Evolutionary conservation across 225 moss, liverwort and hornwort genomes (phyloP).

Genomic region (Anthoceros angustus): DNA sequence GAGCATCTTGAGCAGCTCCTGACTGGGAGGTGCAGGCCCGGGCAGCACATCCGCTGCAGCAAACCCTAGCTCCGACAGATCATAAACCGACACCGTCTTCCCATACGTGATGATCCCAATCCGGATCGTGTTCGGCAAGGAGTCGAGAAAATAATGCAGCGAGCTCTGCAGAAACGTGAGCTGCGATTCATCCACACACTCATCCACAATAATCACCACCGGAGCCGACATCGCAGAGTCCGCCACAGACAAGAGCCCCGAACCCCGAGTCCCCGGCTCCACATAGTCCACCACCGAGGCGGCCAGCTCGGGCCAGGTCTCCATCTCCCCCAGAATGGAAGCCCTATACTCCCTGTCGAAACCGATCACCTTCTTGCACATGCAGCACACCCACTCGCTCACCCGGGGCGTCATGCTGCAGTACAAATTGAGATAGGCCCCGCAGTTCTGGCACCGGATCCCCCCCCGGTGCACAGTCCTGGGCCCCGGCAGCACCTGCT

Average conservation of each 20-base stretch:
- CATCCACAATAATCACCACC: constrained; percentile 73
- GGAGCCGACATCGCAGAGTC: constrained; percentile 91
- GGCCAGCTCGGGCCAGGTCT: constrained; percentile 80
- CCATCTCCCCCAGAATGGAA: constrained; percentile 49
- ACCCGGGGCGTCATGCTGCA: constrained; percentile 55
- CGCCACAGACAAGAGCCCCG: constrained; percentile 84
- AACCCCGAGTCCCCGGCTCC: constrained; percentile 72
- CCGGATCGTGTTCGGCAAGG: constrained; percentile 56
- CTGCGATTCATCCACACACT: constrained; percentile 77
- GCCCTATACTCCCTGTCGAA: constrained; percentile 69
- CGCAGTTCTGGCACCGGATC: constrained; percentile 72
- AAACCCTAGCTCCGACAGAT: constrained; percentile 59
- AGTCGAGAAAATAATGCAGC: constrained; percentile 74
- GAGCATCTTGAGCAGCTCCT: constrained; percentile 80
- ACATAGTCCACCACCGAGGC: constrained; percentile 92
- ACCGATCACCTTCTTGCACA: constrained; percentile 78
- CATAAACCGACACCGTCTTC: constrained; percentile 71
- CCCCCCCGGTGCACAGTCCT: constrained; percentile 61
- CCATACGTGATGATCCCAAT: constrained; percentile 82
- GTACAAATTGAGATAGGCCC: constrained; percentile 79
- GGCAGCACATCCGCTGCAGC: constrained; percentile 95
- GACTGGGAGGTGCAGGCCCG: constrained; percentile 54
- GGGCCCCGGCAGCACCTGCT: constrained; percentile 54
- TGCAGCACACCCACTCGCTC: constrained; percentile 74
- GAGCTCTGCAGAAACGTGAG: constrained; percentile 72